These are phyloP conservation scores for Reutealis trisperma DNA, from an alignment of 345 rosid genomes.

Conservation along the genomic window DNA sequence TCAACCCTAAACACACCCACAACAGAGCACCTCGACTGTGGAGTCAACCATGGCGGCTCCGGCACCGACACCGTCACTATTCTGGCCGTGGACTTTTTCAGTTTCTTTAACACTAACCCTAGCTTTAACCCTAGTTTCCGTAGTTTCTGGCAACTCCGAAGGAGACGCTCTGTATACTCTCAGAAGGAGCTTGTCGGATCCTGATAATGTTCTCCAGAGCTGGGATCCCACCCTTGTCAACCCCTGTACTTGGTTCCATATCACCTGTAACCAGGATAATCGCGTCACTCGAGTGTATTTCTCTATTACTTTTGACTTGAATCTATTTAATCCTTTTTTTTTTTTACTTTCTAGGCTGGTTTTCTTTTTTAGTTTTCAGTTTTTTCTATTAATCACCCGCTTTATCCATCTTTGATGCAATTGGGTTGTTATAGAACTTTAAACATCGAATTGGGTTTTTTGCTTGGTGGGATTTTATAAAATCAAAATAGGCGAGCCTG, in stretches of 20 bases:
- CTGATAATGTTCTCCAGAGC: constrained; percentile 89
- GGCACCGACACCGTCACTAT: constrained; percentile 4
- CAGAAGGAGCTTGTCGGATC: constrained; percentile 71
- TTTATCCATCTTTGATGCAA: not conserved
- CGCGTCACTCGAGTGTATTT: constrained; percentile 89
- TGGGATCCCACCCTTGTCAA: constrained; percentile 99
- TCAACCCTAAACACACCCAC: not conserved
- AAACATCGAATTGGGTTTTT: no score
- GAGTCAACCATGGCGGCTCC: constrained; percentile 48
- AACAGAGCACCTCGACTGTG: not conserved
- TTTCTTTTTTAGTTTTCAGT: not conserved
- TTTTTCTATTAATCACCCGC: not conserved
- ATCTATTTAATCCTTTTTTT: not conserved
- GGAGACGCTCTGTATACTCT: constrained; percentile 87
- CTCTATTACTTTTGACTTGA: not conserved
- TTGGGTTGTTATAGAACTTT: not conserved
- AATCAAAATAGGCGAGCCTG: not conserved
- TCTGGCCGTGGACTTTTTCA: constrained; percentile 35
- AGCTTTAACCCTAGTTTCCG: constrained; percentile 12
- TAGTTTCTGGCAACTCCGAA: constrained; percentile 66
- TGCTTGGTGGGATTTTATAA: not conserved
- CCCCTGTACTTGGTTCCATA: constrained; percentile 98
- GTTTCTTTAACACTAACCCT: constrained; percentile 34
- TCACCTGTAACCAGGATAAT: constrained; percentile 85
- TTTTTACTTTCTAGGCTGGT: not conserved